A percentile compares a stretch with the other conserved stretches of the same genome.
Conservation (phyloP, 257 asterid species). For the Solanum corneliomulleri region DNA sequence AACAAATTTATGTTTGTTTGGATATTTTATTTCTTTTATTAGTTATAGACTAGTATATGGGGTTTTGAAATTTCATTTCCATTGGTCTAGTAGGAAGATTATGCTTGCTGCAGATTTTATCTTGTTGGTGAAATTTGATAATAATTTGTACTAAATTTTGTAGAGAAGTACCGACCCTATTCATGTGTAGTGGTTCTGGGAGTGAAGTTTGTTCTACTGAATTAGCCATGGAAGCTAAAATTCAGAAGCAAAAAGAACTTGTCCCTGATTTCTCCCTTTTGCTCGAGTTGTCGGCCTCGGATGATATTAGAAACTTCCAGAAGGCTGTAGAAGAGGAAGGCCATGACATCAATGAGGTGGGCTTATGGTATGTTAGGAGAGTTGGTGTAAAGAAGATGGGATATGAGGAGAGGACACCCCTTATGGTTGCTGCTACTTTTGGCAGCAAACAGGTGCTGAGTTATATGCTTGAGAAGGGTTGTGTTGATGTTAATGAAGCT, state of each 20-base stretch:
- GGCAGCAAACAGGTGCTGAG: slow-evolving; percentile 24
- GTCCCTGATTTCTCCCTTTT: slow-evolving; percentile 7
- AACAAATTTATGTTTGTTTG: neutral
- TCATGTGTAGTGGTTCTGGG: slow-evolving; percentile 19
- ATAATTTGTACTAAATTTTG: neutral
- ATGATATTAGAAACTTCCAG: slow-evolving; percentile 19
- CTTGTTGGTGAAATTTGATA: neutral
- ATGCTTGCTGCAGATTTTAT: neutral
- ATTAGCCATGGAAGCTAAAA: slow-evolving; percentile 4
- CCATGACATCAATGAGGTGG: slow-evolving; percentile 8
- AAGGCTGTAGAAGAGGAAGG: slow-evolving; percentile 27
- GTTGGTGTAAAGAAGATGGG: slow-evolving; percentile 27
- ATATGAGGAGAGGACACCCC: slow-evolving; percentile 27
- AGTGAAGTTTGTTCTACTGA: slow-evolving; percentile 4
- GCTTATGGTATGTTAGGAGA: slow-evolving; percentile 30
- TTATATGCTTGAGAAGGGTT: slow-evolving; percentile 21
- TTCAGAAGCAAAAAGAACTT: neutral
- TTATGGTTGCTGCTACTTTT: slow-evolving; percentile 29
- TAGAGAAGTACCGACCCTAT: neutral
- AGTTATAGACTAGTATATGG: neutral
- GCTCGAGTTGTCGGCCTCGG: slow-evolving; percentile 28
- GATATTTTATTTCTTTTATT: neutral
- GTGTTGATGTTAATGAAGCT: slow-evolving; percentile 19
- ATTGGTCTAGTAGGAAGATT: neutral
- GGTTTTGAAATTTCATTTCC: neutral